Percentiles rank a stretch among this genome's conserved stretches.
phyloP scores from a whole-genome alignment of 768 basidiomycete species.

The Tephrocybe sp. region DNA sequence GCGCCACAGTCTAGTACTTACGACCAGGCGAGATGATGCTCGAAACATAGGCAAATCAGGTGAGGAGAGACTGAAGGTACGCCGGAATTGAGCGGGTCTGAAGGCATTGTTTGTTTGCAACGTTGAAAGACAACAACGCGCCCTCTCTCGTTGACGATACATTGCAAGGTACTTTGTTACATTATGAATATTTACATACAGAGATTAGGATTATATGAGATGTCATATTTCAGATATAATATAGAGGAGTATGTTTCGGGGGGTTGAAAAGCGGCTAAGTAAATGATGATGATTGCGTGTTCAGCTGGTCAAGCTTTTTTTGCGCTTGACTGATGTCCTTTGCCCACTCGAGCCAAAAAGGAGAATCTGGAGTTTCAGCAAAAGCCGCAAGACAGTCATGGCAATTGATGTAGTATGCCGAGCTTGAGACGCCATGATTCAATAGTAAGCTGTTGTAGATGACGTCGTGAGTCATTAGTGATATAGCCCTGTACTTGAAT shows the following conservation, averaged over 20 bases:
- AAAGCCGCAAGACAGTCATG: slow-evolving; percentile 44
- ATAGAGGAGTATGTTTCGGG: too few relatives aligned
- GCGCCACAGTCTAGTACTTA: not conserved
- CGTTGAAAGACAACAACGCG: not conserved
- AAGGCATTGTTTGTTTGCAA: slow-evolving; percentile 1
- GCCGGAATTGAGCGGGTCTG: slow-evolving; percentile 10
- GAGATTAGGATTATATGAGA: too few relatives aligned
- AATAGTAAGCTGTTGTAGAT: slow-evolving; percentile 39
- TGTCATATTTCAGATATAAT: not conserved
- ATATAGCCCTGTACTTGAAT: not conserved
- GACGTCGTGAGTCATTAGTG: not conserved
- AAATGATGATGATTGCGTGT: slow-evolving; percentile 11
- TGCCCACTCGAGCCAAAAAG: slow-evolving; percentile 39
- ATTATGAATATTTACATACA: too few relatives aligned
- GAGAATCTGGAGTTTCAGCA: slow-evolving; percentile 27
- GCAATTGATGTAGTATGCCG: slow-evolving; percentile 51
- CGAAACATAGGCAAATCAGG: slow-evolving; percentile 12
- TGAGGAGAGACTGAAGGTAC: not conserved
- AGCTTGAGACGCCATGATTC: slow-evolving; percentile 32
- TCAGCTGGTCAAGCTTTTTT: slow-evolving; percentile 24
- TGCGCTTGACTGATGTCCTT: slow-evolving; percentile 38
- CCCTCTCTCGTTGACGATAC: not conserved
- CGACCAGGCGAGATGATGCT: slow-evolving; percentile 18
- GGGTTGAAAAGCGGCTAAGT: too few relatives aligned
- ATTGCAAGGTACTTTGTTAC: not conserved